Conservation (phyloP, 768 basidiomycete species). For the Pleurotus tuoliensis region DNA sequence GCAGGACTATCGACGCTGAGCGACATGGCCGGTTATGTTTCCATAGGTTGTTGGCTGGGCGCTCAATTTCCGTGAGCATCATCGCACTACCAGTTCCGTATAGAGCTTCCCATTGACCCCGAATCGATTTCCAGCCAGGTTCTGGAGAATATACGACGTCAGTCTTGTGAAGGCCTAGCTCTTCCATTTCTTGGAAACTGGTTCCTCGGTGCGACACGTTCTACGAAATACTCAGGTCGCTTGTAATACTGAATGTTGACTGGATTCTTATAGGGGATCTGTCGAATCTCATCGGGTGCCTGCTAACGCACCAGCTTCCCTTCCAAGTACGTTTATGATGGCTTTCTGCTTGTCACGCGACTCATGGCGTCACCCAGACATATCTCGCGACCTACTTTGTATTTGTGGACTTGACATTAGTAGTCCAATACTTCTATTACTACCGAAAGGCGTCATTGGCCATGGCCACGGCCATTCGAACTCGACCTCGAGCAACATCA, state of each 20-base stretch:
- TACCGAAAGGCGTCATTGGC: constrained; percentile 20
- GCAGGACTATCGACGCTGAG: constrained; percentile 35
- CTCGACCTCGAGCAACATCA: constrained; percentile 38
- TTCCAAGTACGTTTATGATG: constrained; percentile 68
- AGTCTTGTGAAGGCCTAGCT: constrained; percentile 87
- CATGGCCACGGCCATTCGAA: neutral
- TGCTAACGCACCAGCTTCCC: constrained; percentile 89
- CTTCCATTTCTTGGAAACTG: constrained; percentile 92
- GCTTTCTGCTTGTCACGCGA: constrained; percentile 5
- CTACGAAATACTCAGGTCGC: neutral
- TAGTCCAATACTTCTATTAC: constrained; percentile 84
- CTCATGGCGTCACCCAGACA: constrained; percentile 44
- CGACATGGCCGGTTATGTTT: constrained; percentile 64
- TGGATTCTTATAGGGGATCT: constrained; percentile 64
- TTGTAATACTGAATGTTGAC: no score
- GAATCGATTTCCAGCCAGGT: constrained; percentile 58
- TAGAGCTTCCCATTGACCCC: neutral
- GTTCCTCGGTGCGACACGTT: constrained; percentile 66
- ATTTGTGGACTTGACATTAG: constrained; percentile 69
- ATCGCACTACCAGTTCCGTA: no score
- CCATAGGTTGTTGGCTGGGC: constrained; percentile 77
- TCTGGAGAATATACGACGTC: constrained; percentile 66
- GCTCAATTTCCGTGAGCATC: constrained; percentile 83
- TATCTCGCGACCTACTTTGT: constrained; percentile 92
- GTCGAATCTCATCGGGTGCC: constrained; percentile 87